Percentiles rank a stretch among this genome's conserved stretches.
Evolutionary conservation across 2,329 filamentous ascomycete species (phyloP).

Genomic region (Phialophora expanda): DNA sequence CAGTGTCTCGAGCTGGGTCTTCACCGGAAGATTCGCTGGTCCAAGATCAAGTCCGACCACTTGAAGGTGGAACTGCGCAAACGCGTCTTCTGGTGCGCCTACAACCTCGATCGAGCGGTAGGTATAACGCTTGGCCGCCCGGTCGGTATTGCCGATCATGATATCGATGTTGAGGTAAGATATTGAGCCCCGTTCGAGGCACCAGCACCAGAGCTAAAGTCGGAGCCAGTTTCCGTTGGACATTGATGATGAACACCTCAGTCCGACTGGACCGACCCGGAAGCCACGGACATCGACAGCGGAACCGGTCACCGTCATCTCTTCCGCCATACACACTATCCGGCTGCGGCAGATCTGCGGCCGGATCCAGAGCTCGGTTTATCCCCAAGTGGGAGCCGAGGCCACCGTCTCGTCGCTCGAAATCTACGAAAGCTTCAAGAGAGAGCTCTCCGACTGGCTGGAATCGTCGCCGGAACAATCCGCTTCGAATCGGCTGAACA

Average conservation of each 20-base stretch:
- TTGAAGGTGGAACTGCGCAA: conserved; percentile 50
- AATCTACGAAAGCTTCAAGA: neutral
- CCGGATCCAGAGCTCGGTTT: neutral
- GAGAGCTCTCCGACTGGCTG: neutral
- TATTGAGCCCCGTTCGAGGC: neutral
- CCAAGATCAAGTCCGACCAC: conserved; percentile 33
- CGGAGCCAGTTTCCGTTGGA: neutral
- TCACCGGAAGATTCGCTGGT: conserved; percentile 31
- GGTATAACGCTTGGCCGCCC: conserved; percentile 49
- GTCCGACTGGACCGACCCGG: neutral
- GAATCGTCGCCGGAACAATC: conserved; percentile 12
- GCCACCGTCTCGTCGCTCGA: neutral
- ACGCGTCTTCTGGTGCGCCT: conserved; percentile 52
- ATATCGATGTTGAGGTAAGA: conserved; percentile 46
- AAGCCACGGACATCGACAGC: neutral
- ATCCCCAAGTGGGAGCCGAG: neutral
- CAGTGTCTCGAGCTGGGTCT: conserved; percentile 41
- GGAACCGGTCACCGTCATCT: neutral
- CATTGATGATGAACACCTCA: neutral
- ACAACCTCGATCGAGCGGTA: conserved; percentile 51
- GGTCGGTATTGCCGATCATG: conserved; percentile 50
- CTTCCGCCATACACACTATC: neutral
- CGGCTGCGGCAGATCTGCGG: conserved; percentile 1
- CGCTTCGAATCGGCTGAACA: conserved; percentile 37
- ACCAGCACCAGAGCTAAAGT: neutral